Base-by-base conservation (phyloP, 179 eudicot genomes). In the Carnegiea gigantea region DNA sequence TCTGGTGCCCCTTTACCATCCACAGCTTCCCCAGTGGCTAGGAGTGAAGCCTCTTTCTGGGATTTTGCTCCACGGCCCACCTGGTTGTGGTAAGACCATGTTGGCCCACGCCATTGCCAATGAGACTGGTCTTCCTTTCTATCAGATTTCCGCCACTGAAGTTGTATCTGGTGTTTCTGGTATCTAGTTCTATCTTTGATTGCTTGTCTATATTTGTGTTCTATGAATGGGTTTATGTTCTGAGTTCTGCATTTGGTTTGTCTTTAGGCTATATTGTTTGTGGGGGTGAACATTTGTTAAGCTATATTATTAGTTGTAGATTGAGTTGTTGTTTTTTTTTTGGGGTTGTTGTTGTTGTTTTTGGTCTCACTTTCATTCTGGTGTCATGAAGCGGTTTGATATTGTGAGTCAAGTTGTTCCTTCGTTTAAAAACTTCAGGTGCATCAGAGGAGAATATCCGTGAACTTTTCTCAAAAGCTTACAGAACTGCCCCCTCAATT, bases 71-170 rank as follows among this genome's bases (percentile, higher is more conserved):
- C 94, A 94, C 60, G 99, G 99, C 24, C 98, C 95, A 23, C 99
- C 99, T 10, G 99, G 99, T 43, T 95, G 99, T 80, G 99, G 99
- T 14, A 95, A 95, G 88, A 95, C 99, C 0, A 91, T 84, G 81
- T 86, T 95, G 75, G 99, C 98, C 73, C 91, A 94, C 36, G 99
- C 99, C 64, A 90, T 95, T 90, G 99, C 99, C 2, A 92, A 89
- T 68, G 99, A 95, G 89, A 84, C 95, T 10, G 91, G 93, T 48
- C 85, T 92, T 43, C 97, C 97, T 8, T 95, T 95, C 71, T 90
- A 94, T 79, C 91, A 88, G 83, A 92, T 92, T 83, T 90, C 95
- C 6, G 98, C 99, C 62, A 90, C 97, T 75, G 98, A 92, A 80
- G 82, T 95, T 79, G 95, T 95, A 51, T 93, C 99, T 81, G 99